Percentiles rank a stretch among this genome's conserved stretches.
These are phyloP conservation scores for Daldinia sp. DNA, from an alignment of 2,329 filamentous ascomycete genomes.

Conservation along the genomic window DNA sequence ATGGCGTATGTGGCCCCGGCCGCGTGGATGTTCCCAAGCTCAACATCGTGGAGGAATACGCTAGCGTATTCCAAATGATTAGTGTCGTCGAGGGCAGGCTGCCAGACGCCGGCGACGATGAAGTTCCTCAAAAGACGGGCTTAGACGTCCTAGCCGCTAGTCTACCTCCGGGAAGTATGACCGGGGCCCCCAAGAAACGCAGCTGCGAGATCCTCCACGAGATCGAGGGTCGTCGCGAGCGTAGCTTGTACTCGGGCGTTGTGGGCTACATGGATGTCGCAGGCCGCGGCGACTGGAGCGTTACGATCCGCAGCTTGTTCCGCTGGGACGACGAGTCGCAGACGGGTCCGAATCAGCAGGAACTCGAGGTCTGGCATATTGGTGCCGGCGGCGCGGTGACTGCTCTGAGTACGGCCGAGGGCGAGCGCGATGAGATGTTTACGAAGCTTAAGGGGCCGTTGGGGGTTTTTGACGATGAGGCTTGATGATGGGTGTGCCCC, in stretches of 20 bases:
- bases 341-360: slow-evolving; percentile 33
- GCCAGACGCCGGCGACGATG: slow-evolving; percentile 57
- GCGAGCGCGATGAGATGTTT: slow-evolving; percentile 91
- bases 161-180: slow-evolving; percentile 94
- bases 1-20: slow-evolving; percentile 80
- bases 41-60: slow-evolving; percentile 89
- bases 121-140: slow-evolving; percentile 60
- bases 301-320: slow-evolving; percentile 86
- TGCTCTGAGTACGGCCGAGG: slow-evolving; percentile 78
- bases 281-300: slow-evolving; percentile 88
- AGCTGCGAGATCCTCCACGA: slow-evolving; percentile 82
- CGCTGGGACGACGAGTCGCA: slow-evolving; percentile 69
- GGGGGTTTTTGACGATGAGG: slow-evolving; percentile 55
- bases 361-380: slow-evolving; percentile 75
- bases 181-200: slow-evolving; percentile 91
- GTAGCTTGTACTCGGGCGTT: slow-evolving; percentile 87
- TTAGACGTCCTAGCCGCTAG: slow-evolving; percentile 79
- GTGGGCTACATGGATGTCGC: slow-evolving; percentile 89
- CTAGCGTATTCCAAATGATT: slow-evolving; percentile 90
- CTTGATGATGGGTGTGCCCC: too few relatives aligned
- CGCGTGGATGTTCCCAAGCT: slow-evolving; percentile 79
- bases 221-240: slow-evolving; percentile 69
- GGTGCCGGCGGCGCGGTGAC: slow-evolving; percentile 93
- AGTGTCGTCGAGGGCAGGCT: slow-evolving; percentile 81
- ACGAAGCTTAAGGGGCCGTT: slow-evolving; percentile 71